phyloP scores from a whole-genome alignment of 1,284 basidiomycete species.

The Cutaneotrichosporon arboriforme region DNA sequence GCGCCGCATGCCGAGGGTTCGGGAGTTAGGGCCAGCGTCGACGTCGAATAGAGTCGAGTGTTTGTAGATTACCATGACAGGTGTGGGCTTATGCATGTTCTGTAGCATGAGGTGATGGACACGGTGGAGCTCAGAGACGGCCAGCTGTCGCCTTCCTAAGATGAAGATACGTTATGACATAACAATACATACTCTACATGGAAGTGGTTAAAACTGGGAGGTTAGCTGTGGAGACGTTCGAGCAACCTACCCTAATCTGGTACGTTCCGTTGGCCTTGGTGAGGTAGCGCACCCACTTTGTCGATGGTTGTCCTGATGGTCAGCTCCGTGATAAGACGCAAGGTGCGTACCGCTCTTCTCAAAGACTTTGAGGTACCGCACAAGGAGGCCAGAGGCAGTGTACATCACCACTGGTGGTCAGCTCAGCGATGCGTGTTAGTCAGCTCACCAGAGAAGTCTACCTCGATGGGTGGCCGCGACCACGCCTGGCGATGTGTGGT shows the following conservation, averaged over 20 bases:
- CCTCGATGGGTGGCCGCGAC: slow-evolving; percentile 94
- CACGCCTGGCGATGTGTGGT: slow-evolving; percentile 89
- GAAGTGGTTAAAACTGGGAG: too few relatives aligned
- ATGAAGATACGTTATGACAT: too few relatives aligned
- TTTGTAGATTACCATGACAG: neutral
- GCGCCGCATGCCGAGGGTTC: slow-evolving; percentile 2
- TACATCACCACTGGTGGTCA: slow-evolving; percentile 84
- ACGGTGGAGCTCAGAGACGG: too few relatives aligned
- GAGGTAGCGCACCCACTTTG: slow-evolving; percentile 71
- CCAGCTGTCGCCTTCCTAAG: too few relatives aligned
- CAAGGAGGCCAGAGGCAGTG: slow-evolving; percentile 89
- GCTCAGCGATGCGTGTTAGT: neutral
- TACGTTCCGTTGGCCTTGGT: slow-evolving; percentile 44
- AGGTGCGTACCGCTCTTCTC: slow-evolving; percentile 60
- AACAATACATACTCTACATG: too few relatives aligned
- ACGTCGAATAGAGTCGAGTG: neutral
- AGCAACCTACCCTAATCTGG: slow-evolving; percentile 40
- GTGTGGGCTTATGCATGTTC: too few relatives aligned
- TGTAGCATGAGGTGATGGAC: too few relatives aligned
- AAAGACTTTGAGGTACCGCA: slow-evolving; percentile 96
- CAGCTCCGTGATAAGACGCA: neutral
- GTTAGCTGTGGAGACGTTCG: neutral
- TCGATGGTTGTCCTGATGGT: slow-evolving; percentile 43
- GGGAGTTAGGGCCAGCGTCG: neutral
- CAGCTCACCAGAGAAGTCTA: slow-evolving; percentile 66